A percentile compares a stretch with the other conserved stretches of the same genome.
phyloP scores from a whole-genome alignment of 2,329 filamentous ascomycete genomes.

The Acephala macrosclerotiorum region DNA sequence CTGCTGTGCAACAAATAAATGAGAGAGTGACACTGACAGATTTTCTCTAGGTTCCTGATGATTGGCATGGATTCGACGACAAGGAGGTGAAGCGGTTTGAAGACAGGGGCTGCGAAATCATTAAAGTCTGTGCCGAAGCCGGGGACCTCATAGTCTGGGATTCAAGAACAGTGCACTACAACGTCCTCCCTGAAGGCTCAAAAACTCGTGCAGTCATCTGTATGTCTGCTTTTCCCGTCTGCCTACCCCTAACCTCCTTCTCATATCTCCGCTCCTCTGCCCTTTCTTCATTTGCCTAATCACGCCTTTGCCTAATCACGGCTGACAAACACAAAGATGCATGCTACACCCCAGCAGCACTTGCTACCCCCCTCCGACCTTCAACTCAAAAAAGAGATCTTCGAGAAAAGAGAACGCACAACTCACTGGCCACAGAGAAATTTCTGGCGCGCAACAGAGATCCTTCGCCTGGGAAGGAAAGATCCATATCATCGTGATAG shows the following conservation, averaged over 20 bases:
- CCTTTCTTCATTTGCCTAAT: no score
- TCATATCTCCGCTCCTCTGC: no score
- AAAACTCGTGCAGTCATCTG: constrained; percentile 30
- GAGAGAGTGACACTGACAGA: no score
- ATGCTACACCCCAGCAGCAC: constrained; percentile 19
- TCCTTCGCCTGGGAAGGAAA: constrained; percentile 5
- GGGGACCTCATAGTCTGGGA: constrained; percentile 55
- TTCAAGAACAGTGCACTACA: constrained; percentile 54
- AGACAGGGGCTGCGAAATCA: constrained; percentile 46
- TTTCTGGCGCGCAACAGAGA: neutral
- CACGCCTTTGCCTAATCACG: no score
- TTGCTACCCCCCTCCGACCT: no score
- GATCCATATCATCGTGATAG: constrained; percentile 15
- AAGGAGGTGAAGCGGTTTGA: constrained; percentile 52
- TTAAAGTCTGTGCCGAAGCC: constrained; percentile 49
- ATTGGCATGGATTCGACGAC: constrained; percentile 19
- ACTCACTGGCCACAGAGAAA: constrained; percentile 7
- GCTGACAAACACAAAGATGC: constrained; percentile 6
- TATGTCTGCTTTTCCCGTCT: no score
- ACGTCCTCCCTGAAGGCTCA: constrained; percentile 45
- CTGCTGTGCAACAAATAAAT: no score
- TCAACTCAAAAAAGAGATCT: constrained; percentile 24
- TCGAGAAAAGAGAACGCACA: constrained; percentile 18
- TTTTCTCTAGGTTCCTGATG: constrained; percentile 9
- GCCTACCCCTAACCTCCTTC: no score